A percentile compares a stretch with the other conserved stretches of the same genome.
Evolutionary conservation across 139 green algal genomes (phyloP).

Genomic region (Chlorella vulgaris): DNA sequence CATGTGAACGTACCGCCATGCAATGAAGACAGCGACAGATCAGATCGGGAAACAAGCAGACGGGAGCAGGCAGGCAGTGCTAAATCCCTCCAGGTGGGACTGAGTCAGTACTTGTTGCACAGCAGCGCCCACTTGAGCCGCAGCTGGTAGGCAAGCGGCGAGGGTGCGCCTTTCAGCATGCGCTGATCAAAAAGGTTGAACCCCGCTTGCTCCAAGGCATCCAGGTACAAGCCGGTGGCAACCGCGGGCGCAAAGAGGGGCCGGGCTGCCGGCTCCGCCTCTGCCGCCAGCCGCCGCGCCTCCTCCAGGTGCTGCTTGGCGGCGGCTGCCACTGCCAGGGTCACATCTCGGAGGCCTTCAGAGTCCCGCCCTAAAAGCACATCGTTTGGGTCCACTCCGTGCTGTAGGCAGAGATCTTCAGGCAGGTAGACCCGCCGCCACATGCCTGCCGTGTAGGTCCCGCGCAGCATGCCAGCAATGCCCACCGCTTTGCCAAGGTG

Average conservation of each 20-base stretch:
- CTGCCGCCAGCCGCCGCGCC: slow-evolving; percentile 42
- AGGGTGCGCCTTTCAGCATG: slow-evolving; percentile 29
- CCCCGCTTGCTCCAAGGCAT: slow-evolving; percentile 59
- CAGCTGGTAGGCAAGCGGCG: slow-evolving; percentile 65
- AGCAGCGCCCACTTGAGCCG: slow-evolving; percentile 59
- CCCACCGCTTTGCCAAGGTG: slow-evolving; percentile 83
- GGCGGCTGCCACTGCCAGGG: slow-evolving; percentile 56
- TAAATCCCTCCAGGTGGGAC: too few species aligned
- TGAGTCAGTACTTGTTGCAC: slow-evolving; percentile 1
- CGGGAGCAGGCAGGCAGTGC: too few species aligned
- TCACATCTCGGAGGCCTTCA: slow-evolving; percentile 63
- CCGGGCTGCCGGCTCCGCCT: slow-evolving; percentile 41
- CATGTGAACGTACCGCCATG: too few species aligned
- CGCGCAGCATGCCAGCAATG: slow-evolving; percentile 67
- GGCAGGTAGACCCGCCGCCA: slow-evolving; percentile 44
- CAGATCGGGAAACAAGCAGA: too few species aligned
- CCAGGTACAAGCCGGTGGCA: slow-evolving; percentile 58
- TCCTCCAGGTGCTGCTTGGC: slow-evolving; percentile 76
- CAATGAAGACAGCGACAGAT: too few species aligned
- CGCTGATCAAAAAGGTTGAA: slow-evolving; percentile 70
- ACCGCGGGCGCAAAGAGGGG: slow-evolving; percentile 65
- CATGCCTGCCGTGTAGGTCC: slow-evolving; percentile 60
- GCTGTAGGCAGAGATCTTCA: slow-evolving; percentile 23
- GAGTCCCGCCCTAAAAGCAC: slow-evolving; percentile 37
- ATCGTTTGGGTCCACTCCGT: slow-evolving; percentile 52